Percentiles rank a stretch among this genome's conserved stretches.
Evolutionary conservation across 306 rosid species (phyloP).

Genomic region (Cicer yamashitae): DNA sequence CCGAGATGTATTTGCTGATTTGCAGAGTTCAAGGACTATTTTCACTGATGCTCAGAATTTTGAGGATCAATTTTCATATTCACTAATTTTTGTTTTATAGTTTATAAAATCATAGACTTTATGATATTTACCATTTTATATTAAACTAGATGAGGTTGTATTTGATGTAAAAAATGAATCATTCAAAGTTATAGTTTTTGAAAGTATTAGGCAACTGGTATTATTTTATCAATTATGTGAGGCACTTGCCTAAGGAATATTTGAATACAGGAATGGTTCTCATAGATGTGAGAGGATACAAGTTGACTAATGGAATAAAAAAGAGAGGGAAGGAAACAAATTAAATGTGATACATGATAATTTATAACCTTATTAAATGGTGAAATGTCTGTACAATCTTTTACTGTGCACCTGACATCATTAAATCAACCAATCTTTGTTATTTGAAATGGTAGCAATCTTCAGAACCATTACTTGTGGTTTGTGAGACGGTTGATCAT

Average conservation of each 20-base stretch:
- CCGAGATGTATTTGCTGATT: background rate
- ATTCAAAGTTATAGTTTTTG: background rate
- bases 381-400: background rate
- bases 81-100: background rate
- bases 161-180: background rate
- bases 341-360: background rate
- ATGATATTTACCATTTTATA: background rate
- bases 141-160: background rate
- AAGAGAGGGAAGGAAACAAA: background rate
- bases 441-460: background rate
- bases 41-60: background rate
- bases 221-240: conserved; percentile 6
- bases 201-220: conserved; percentile 8
- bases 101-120: background rate
- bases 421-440: background rate
- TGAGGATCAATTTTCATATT: background rate
- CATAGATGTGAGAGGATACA: background rate
- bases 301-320: conserved; percentile 1
- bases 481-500: background rate
- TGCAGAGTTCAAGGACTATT: background rate
- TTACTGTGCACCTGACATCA: background rate
- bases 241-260: background rate
- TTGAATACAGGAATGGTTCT: background rate
- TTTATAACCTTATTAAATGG: background rate
- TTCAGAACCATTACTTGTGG: background rate